phyloP scores from a whole-genome alignment of 2,329 filamentous ascomycete genomes.

The Ilyonectria mors-panacis region DNA sequence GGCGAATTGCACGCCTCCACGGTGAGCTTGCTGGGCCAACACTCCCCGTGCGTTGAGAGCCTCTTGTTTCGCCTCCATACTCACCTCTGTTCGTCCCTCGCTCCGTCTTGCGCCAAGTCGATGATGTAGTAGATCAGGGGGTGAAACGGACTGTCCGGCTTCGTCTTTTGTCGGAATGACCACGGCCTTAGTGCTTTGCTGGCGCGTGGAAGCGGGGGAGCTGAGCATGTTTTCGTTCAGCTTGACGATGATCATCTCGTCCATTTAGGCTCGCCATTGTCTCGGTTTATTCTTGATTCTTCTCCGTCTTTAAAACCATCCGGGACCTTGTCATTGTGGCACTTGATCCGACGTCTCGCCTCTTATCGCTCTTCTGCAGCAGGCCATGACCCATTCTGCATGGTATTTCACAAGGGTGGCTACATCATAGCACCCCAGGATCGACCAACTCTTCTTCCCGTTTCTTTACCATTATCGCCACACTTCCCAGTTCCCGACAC shows the following conservation, averaged over 20 bases:
- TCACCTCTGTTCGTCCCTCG: not conserved
- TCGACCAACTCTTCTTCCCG: slow-evolving; percentile 17
- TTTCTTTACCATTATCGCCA: slow-evolving; percentile 13
- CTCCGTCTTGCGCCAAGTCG: slow-evolving; percentile 30
- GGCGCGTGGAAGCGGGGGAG: slow-evolving; percentile 30
- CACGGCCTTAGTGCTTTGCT: slow-evolving; percentile 6
- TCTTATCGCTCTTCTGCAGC: slow-evolving; percentile 26
- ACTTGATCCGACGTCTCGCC: slow-evolving; percentile 9
- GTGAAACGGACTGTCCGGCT: slow-evolving; percentile 39
- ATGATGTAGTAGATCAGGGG: slow-evolving; percentile 48
- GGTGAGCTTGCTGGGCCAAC: too few species aligned
- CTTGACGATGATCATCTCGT: slow-evolving; percentile 39
- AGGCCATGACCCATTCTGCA: slow-evolving; percentile 45
- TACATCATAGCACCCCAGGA: slow-evolving; percentile 47
- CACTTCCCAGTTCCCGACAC: slow-evolving; percentile 15
- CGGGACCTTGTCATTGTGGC: slow-evolving; percentile 12
- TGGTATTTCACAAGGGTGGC: slow-evolving; percentile 43
- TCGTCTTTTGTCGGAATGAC: slow-evolving; percentile 26
- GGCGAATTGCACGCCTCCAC: slow-evolving; percentile 11
- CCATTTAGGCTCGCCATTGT: slow-evolving; percentile 33
- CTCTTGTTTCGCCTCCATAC: not conserved
- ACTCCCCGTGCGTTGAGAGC: not conserved
- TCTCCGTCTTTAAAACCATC: slow-evolving; percentile 5
- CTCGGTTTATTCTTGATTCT: slow-evolving; percentile 11
- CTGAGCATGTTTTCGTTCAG: slow-evolving; percentile 29